Evolutionary conservation across 257 asterid species (phyloP).

Genomic region (Scutellaria galericulata): DNA sequence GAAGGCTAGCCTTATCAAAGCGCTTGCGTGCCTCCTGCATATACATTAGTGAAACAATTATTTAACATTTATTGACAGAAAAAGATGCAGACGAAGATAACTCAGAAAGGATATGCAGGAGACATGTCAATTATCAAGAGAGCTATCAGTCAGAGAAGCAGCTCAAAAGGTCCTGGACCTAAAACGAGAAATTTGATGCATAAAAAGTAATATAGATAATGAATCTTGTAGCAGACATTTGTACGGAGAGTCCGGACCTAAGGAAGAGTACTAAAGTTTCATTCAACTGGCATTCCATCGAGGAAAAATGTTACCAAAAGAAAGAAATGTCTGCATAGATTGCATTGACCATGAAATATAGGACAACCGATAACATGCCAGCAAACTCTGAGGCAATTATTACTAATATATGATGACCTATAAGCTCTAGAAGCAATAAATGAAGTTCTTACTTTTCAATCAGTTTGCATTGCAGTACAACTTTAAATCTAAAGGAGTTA

Average conservation of each 20-base stretch:
- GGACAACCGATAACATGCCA: constrained; percentile 1
- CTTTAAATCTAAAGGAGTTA: constrained; percentile 13
- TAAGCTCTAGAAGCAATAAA: constrained; percentile 3
- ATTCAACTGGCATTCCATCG: constrained; percentile 14
- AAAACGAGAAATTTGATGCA: constrained; percentile 1
- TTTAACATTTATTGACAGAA: constrained; percentile 11
- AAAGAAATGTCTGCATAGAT: background rate
- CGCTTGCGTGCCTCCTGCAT: constrained; percentile 97
- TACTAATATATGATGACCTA: constrained; percentile 23
- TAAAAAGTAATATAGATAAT: background rate
- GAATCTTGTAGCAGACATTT: constrained; percentile 9
- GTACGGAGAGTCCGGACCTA: background rate
- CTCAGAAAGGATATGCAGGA: constrained; percentile 1
- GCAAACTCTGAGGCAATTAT: constrained; percentile 19
- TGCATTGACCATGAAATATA: background rate
- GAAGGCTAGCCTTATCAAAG: constrained; percentile 96
- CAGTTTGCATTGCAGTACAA: constrained; percentile 11
- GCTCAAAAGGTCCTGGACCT: background rate
- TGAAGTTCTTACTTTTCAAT: constrained; percentile 3
- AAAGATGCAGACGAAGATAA: constrained; percentile 1
- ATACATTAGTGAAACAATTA: constrained; percentile 37
- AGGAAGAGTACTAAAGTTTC: background rate
- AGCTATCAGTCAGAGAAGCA: constrained; percentile 18
- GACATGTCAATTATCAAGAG: constrained; percentile 21
- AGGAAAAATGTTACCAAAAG: background rate